Percentiles rank a stretch among this genome's conserved stretches.
Conservation (phyloP, 768 basidiomycete species). For the Hydnomerulius pinastri region DNA sequence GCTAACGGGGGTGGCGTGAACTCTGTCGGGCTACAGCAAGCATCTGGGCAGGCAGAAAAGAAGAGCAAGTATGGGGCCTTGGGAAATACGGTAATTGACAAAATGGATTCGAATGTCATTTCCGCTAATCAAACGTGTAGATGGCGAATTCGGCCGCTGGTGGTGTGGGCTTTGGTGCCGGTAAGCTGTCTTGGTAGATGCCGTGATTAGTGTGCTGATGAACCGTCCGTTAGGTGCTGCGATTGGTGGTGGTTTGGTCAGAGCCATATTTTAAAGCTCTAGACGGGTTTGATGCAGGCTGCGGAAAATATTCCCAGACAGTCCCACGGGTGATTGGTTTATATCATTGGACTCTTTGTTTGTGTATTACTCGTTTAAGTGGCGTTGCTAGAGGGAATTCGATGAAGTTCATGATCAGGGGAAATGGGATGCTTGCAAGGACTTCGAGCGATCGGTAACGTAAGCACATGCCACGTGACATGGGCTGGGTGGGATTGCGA, state of each 20-base stretch:
- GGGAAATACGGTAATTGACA: conserved; percentile 53
- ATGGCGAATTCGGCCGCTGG: conserved; percentile 65
- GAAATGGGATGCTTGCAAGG: too few relatives aligned
- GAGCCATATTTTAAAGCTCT: conserved; percentile 45
- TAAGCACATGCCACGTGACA: conserved; percentile 28
- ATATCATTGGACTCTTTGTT: neutral
- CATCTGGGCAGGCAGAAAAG: conserved; percentile 42
- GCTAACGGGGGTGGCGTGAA: conserved; percentile 27
- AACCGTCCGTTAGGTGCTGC: conserved; percentile 42
- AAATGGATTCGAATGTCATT: neutral
- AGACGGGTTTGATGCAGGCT: neutral
- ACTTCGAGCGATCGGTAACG: too few relatives aligned
- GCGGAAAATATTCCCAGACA: neutral
- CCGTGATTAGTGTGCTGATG: neutral
- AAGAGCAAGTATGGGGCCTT: conserved; percentile 59
- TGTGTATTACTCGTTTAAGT: neutral
- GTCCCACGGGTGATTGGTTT: neutral
- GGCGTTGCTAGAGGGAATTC: too few relatives aligned
- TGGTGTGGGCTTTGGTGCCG: conserved; percentile 78
- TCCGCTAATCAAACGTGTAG: conserved; percentile 30
- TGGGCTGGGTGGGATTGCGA: neutral
- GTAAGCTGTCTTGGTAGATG: conserved; percentile 36
- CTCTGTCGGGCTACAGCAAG: conserved; percentile 31
- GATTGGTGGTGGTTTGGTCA: conserved; percentile 50
- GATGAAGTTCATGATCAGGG: too few relatives aligned